Evolutionary conservation across 805 yeast species (phyloP), one percentile per base, ranked within the genome.

Genomic region (Saccharomycopsis fodiens): DNA sequence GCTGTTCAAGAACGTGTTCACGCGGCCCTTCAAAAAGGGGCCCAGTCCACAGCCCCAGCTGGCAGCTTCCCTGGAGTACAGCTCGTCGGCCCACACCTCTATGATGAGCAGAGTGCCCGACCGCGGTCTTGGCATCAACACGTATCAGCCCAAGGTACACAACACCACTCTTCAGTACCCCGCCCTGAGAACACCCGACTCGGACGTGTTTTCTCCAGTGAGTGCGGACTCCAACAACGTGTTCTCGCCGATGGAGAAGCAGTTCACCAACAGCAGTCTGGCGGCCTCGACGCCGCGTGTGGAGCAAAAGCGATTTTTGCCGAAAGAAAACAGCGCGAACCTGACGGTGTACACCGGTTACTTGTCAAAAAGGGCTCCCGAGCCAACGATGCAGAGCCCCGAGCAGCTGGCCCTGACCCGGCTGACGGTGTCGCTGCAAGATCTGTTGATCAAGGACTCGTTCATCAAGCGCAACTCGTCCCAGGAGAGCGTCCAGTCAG

Each of bases 261-360:
- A 19, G 17, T 43, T 32, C 27, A 29, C 46, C 15, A 17, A 27
- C 13, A 19, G 41, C 19, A 3, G 30, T 5, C 27, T 42, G 19
- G 38, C 25, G n/a, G 29, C n/a, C 16, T 27, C 41, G 13, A 25
- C 46, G 13, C 20, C 39, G 5, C 17, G 20, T 6, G 7, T 32
- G 8, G 20, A 32, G 20, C 20, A 15, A 7, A 15, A 15, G 8
- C 8, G 15, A 32, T 10, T 32, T 5, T 32, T 32, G 8, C 36
- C 20, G 7, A 10, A 10, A 17, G 20, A 32, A 15, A 32, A 32
- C 20, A 19, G 45, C n/a, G 38, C 34, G 6, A 50, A 44, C 21
- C 38, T 44, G 5, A 48, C 47, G 3, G 48, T 44, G 4, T 50
- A 50, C 39, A 50, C 32, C 32, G 53, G 53, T 8, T 50, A 21